A percentile compares a stretch with the other conserved stretches of the same genome.
Conservation (phyloP, 208 protist genomes). For the Kentomonas sorsogonicus region DNA sequence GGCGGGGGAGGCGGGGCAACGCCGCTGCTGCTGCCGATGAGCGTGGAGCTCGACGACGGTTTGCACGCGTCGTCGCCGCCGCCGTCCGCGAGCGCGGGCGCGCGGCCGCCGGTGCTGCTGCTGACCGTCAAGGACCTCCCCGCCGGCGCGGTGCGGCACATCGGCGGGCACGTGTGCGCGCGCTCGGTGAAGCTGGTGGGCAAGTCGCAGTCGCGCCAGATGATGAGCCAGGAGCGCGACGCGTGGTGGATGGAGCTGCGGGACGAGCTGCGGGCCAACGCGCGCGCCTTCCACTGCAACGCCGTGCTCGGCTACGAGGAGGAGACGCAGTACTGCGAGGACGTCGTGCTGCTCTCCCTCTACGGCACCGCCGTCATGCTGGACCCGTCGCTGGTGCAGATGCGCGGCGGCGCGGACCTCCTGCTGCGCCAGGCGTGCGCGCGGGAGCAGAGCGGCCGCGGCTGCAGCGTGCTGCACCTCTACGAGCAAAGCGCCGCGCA, state of each 20-base stretch:
- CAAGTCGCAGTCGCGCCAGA: constrained; percentile 73
- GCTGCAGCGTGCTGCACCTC: constrained; percentile 67
- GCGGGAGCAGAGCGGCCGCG: constrained; percentile 29
- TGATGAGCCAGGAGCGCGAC: constrained; percentile 86
- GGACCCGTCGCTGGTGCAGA: constrained; percentile 39
- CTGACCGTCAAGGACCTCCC: constrained; percentile 85
- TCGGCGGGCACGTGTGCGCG: constrained; percentile 84
- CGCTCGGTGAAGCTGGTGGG: constrained; percentile 88
- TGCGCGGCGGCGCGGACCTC: constrained; percentile 63
- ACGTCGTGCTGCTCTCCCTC: constrained; percentile 81
- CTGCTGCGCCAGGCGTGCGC: constrained; percentile 47
- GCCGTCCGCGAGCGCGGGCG: constrained; percentile 6
- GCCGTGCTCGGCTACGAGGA: constrained; percentile 89
- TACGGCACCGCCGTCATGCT: constrained; percentile 88
- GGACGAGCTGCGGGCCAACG: constrained; percentile 86
- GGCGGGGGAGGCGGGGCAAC: neutral
- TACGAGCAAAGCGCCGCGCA: constrained; percentile 44
- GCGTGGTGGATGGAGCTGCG: constrained; percentile 92
- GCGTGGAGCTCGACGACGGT: no score
- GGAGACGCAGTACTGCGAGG: constrained; percentile 74
- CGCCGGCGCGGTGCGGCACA: constrained; percentile 63
- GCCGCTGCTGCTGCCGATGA: no score
- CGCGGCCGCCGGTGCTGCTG: constrained; percentile 24
- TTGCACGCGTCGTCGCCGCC: neutral
- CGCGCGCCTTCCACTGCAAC: constrained; percentile 85